Percentiles rank a stretch among this genome's conserved stretches.
These are phyloP conservation scores for Myxozyma neglecta DNA, from an alignment of 805 yeast species.

Conservation along the genomic window DNA sequence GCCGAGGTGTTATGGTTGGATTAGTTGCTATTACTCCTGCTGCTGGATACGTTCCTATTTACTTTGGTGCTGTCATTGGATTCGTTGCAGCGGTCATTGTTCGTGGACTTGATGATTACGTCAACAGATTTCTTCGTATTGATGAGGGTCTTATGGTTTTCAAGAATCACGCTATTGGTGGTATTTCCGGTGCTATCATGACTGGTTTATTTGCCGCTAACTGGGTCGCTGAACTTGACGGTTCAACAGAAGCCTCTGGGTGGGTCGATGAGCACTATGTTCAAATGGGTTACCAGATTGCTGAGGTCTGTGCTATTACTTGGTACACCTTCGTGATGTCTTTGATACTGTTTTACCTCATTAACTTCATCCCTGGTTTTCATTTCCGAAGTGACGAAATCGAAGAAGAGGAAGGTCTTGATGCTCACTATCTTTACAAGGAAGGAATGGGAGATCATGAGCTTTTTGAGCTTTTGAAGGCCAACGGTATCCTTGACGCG, in stretches of 20 bases:
- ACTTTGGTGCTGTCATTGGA: slow-evolving; percentile 84
- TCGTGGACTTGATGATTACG: slow-evolving; percentile 18
- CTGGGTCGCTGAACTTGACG: slow-evolving; percentile 74
- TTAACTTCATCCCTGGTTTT: slow-evolving; percentile 78
- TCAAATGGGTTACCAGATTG: slow-evolving; percentile 86
- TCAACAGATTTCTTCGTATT: slow-evolving; percentile 55
- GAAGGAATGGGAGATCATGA: slow-evolving; percentile 32
- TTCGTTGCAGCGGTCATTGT: slow-evolving; percentile 44
- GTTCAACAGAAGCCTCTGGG: slow-evolving; percentile 50
- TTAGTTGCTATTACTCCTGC: slow-evolving; percentile 95
- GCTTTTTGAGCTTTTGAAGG: slow-evolving; percentile 15
- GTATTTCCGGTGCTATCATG: slow-evolving; percentile 71
- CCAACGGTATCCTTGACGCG: slow-evolving; percentile 21
- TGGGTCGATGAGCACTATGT: slow-evolving; percentile 80
- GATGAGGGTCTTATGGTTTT: slow-evolving; percentile 96
- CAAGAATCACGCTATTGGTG: slow-evolving; percentile 90
- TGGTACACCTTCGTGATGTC: slow-evolving; percentile 77
- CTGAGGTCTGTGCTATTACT: slow-evolving; percentile 69
- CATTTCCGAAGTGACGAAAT: slow-evolving; percentile 79
- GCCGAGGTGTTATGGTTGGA: slow-evolving; percentile 93
- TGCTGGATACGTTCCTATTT: slow-evolving; percentile 93
- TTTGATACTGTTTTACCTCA: slow-evolving; percentile 58
- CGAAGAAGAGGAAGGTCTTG: slow-evolving; percentile 86
- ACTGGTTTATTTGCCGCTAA: slow-evolving; percentile 93
- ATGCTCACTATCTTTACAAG: slow-evolving; percentile 44